Evolutionary conservation across 371 early-diverging fungal species (phyloP), one percentile per base, ranked within the genome.

Genomic region (Zychaea mexicana): DNA sequence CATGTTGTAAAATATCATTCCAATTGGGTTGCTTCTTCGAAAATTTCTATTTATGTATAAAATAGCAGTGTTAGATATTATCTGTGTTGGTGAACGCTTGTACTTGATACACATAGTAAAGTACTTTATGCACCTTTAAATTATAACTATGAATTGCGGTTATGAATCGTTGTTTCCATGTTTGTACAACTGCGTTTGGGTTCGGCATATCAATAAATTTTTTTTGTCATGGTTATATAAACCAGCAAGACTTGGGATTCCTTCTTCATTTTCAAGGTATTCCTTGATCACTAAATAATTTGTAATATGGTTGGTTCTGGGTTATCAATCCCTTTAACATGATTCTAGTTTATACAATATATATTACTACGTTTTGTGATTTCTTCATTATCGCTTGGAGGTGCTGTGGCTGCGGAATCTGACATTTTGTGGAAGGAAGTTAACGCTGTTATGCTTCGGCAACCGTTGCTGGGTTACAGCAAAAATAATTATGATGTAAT

Each of bases 1-100:
- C 24, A 27, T 21, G 3, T 28, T 52, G 28, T 2, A 3, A 27
- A 1, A 52, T 52, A 0, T 52, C 24, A 28, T 52, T 28, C 28
- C 52, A 52, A 28, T 52, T 52, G 8, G 52, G 52, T 27, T 52
- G 52, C 24, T 52, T 28, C 27, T 12, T 52, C 15, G 52, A 52
- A 27, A 52, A 39, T 39, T 39, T 39, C 39, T 39, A 39, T 39
- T 7, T n/a, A 39, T 39, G 15, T 39, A 39, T 39, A 13, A 39
- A 7, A 39, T 39, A 39, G 39, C 4, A 39, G 13, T 39, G 39
- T 39, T 13, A 39, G 39, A 39, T 39, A 13, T 24, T 3, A 4
- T 52, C 27, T 52, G 24, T 52, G 52, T 52, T 24, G n/a, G 26
- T 27, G 52, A 52, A 52, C 13, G n/a, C 52, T 10, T 27, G 52